Base-by-base conservation (phyloP, 2,329 filamentous ascomycete genomes). In the Chrysosporium keratinophilum region DNA sequence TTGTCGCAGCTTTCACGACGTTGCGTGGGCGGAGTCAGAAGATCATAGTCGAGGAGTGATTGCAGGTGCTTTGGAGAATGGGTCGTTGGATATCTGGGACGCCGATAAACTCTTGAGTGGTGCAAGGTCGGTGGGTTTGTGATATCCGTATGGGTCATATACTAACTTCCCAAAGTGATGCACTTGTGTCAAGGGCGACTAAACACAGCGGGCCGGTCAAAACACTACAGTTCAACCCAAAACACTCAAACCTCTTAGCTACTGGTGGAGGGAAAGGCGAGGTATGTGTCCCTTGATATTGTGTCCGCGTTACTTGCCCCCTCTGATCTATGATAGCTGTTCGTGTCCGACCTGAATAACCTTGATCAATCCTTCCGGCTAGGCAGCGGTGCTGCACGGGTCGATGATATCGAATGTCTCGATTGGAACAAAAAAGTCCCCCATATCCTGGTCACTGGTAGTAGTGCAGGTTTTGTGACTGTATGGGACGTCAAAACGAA, bases 381-480 rank as follows among this genome's bases (percentile, higher is more conserved):
- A 33, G 93, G 93, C 56, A 94, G 87, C 60, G 80, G 86, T 37
- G 88, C 88, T 41, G 90, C 89, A 59, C 85, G 91, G 66, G 87
- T 89, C 39, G 91, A 97, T 64, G 93, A 98, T 63, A 87, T 97
- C 60, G 93, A 97, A 65, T 95, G 90, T 61, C 77, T 98, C 57
- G 91, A 95, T 62, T 98, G 94, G 94, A 98, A 98, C 73, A 90
- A 89, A 67, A 97, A 95, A 74, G 91, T 97, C 41, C 82, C 91
- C 12, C 91, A 98, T 67, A 98, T 98, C 67, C 75, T 98, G 61
- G 93, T 91, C 15, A 97, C 91, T 9, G 93, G 93, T 60, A 91
- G 90, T 66, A 86, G 83, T 58, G 90, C 89, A 48, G 93, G 93
- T 3, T 95, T 97, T 65, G 90, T 97, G 35, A 97, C 93, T 1